Percentiles rank a stretch among this genome's conserved stretches.
These are phyloP conservation scores for Eucalyptus erythrocorys DNA, from an alignment of 345 rosid genomes.

Conservation along the genomic window DNA sequence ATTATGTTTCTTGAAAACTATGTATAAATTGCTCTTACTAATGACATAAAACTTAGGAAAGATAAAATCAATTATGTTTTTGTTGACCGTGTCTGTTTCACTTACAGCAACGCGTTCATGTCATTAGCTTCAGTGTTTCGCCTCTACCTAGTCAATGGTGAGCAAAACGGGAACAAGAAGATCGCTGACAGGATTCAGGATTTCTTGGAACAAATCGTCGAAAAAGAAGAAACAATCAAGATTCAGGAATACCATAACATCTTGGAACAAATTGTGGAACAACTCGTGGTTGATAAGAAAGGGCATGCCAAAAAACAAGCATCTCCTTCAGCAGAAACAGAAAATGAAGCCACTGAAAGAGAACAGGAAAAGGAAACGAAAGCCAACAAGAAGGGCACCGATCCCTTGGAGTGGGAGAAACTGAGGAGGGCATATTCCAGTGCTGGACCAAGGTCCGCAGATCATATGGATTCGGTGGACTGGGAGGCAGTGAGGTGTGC, in stretches of 20 bases:
- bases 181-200: background rate
- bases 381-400: background rate
- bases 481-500: slow-evolving; percentile 51
- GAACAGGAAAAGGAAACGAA: background rate
- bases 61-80: background rate
- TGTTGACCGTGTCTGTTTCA: too few relatives aligned
- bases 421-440: slow-evolving; percentile 17
- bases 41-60: background rate
- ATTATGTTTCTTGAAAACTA: background rate
- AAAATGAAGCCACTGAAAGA: background rate
- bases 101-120: slow-evolving; percentile 37
- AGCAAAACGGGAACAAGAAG: background rate
- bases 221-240: background rate
- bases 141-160: background rate
- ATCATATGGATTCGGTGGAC: slow-evolving; percentile 41
- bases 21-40: background rate
- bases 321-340: background rate
- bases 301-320: background rate
- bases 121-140: slow-evolving; percentile 40
- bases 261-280: background rate
- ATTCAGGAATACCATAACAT: background rate
- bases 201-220: background rate
- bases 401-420: slow-evolving; percentile 28
- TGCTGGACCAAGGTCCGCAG: slow-evolving; percentile 2
- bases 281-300: background rate